Evolutionary conservation across 2,329 filamentous ascomycete species (phyloP).

Genomic region (Zalaria sp.): DNA sequence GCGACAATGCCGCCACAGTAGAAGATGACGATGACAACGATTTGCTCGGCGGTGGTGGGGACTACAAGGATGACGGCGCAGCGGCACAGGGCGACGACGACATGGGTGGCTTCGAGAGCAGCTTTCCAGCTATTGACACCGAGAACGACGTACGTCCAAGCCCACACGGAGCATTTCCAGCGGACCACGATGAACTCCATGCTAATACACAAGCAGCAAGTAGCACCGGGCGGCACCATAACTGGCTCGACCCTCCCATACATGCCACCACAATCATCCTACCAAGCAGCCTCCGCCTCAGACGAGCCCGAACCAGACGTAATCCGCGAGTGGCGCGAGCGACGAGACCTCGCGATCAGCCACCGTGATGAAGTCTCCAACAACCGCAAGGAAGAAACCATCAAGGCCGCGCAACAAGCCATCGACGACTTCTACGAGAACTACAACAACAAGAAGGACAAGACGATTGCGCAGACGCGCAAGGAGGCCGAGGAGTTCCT

Average conservation of each 20-base stretch:
- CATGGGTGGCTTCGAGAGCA: constrained; percentile 62
- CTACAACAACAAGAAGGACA: constrained; percentile 97
- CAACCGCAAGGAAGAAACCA: constrained; percentile 67
- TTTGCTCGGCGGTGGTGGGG: constrained; percentile 50
- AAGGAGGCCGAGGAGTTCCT: constrained; percentile 91
- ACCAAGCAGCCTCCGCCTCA: constrained; percentile 34
- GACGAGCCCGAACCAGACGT: constrained; percentile 80
- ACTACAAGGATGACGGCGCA: constrained; percentile 24
- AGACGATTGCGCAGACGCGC: constrained; percentile 73
- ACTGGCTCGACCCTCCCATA: constrained; percentile 53
- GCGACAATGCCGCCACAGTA: constrained; percentile 51
- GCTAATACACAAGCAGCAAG: constrained; percentile 34
- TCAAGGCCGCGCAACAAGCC: constrained; percentile 80
- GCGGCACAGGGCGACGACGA: constrained; percentile 27
- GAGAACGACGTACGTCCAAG: constrained; percentile 49
- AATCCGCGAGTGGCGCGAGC: constrained; percentile 80
- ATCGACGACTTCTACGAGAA: constrained; percentile 99
- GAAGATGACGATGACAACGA: constrained; percentile 47
- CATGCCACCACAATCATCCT: constrained; percentile 24
- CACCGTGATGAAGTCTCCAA: constrained; percentile 77
- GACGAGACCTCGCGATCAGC: constrained; percentile 66
- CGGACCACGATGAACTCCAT: too few relatives aligned
- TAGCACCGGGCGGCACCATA: constrained; percentile 65
- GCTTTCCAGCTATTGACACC: constrained; percentile 73
- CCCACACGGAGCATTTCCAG: not conserved